A percentile compares a stretch with the other conserved stretches of the same genome.
phyloP scores from a whole-genome alignment of 345 rosid species.

The Linum lewisii region DNA sequence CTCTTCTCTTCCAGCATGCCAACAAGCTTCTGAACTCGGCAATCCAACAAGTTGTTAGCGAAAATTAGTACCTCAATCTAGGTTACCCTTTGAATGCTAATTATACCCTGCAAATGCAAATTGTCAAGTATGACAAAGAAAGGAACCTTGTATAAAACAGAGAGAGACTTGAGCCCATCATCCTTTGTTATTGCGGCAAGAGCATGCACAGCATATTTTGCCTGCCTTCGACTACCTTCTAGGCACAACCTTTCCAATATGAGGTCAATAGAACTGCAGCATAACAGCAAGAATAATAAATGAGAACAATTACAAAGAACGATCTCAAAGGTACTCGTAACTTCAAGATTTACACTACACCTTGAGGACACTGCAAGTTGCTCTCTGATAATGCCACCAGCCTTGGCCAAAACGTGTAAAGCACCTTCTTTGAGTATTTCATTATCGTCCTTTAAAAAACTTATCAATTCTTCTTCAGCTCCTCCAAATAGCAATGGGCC shows the following conservation, averaged over 20 bases:
- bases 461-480: slow-evolving; percentile 68
- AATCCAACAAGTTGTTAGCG: background rate
- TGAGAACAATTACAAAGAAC: slow-evolving; percentile 19
- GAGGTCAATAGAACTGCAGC: slow-evolving; percentile 84
- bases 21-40: slow-evolving; percentile 66
- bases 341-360: slow-evolving; percentile 29
- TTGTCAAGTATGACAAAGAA: background rate
- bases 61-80: slow-evolving; percentile 1
- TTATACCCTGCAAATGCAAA: background rate
- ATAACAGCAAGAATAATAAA: slow-evolving; percentile 16
- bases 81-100: background rate
- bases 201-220: slow-evolving; percentile 95
- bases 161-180: slow-evolving; percentile 91
- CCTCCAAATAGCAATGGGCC: slow-evolving; percentile 75
- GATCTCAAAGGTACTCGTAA: slow-evolving; percentile 7
- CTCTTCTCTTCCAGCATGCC: slow-evolving; percentile 88
- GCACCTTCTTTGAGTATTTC: slow-evolving; percentile 83
- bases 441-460: slow-evolving; percentile 73
- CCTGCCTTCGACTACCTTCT: slow-evolving; percentile 92
- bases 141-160: slow-evolving; percentile 86
- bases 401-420: slow-evolving; percentile 85
- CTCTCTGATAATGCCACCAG: slow-evolving; percentile 92
- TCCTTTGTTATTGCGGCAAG: slow-evolving; percentile 96
- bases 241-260: slow-evolving; percentile 81
- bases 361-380: slow-evolving; percentile 73